Conservation (phyloP, 148 eudicot species). For the Silene conica region DNA sequence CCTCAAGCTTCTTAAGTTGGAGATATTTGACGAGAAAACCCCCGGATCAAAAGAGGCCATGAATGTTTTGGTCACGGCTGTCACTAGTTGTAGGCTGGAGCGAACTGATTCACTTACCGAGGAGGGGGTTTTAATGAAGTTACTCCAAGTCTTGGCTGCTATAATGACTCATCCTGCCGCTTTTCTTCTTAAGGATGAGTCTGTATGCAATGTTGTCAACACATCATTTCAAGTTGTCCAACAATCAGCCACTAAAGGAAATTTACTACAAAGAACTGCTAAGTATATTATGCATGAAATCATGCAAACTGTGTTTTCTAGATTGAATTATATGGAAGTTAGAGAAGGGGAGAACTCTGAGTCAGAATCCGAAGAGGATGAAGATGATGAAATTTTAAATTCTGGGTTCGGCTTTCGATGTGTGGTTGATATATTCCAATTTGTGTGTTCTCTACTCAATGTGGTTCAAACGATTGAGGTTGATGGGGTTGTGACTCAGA, state of each 20-base stretch:
- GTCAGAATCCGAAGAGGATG: constrained; percentile 52
- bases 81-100: constrained; percentile 71
- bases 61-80: constrained; percentile 42
- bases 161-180: constrained; percentile 63
- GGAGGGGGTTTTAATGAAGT: constrained; percentile 68
- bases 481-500: constrained; percentile 46
- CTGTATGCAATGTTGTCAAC: constrained; percentile 70
- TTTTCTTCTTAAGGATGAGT: constrained; percentile 49
- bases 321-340: constrained; percentile 56
- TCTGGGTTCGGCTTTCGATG: constrained; percentile 55
- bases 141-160: constrained; percentile 42
- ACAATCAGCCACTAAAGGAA: constrained; percentile 54
- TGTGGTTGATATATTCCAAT: constrained; percentile 80
- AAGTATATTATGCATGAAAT: constrained; percentile 76
- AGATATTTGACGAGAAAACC: constrained; percentile 63
- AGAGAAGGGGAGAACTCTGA: constrained; percentile 54
- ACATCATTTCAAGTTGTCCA: constrained; percentile 81
- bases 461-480: constrained; percentile 56
- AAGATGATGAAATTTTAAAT: constrained; percentile 28
- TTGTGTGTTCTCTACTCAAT: constrained; percentile 81
- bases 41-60: constrained; percentile 70
- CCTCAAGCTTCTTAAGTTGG: constrained; percentile 53
- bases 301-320: constrained; percentile 52
- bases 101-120: constrained; percentile 48
- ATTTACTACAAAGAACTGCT: constrained; percentile 62